Evolutionary conservation across 495 filamentous ascomycete genomes (phyloP).

Genomic region (Hypoxylon lienhwacheense): DNA sequence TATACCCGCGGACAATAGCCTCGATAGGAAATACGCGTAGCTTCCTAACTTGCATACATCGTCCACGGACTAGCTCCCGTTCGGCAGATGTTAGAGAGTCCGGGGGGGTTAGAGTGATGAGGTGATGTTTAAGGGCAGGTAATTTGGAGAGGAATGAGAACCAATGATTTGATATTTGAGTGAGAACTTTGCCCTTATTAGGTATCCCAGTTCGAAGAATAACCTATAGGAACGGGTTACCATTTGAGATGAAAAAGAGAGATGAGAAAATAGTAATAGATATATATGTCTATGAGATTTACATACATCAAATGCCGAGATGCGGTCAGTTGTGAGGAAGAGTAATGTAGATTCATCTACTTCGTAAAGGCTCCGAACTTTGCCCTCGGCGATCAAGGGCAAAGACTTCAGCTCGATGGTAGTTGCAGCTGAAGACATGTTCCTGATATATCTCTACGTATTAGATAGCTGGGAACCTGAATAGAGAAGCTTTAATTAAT

Average conservation of each 20-base stretch:
- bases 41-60: slow-evolving; percentile 81
- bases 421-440: slow-evolving; percentile 12
- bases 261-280: too few species aligned
- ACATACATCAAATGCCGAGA: slow-evolving; percentile 95
- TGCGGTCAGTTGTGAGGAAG: slow-evolving; percentile 88
- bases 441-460: too few species aligned
- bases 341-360: slow-evolving; percentile 75
- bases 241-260: too few species aligned
- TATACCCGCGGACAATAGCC: slow-evolving; percentile 80
- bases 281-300: too few species aligned
- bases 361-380: slow-evolving; percentile 82
- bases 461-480: too few species aligned
- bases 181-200: slow-evolving; percentile 81
- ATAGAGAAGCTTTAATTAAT: too few species aligned
- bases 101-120: slow-evolving; percentile 70
- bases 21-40: slow-evolving; percentile 85
- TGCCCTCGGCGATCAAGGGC: slow-evolving; percentile 50
- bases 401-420: slow-evolving; percentile 14
- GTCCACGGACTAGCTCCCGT: slow-evolving; percentile 58
- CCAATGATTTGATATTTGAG: slow-evolving; percentile 82
- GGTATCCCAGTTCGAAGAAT: too few species aligned
- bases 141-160: slow-evolving; percentile 71
- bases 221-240: too few species aligned
- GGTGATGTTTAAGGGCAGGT: slow-evolving; percentile 73
- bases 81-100: slow-evolving; percentile 49